Evolutionary conservation across 805 yeast species (phyloP).

Genomic region (Yamadazyma nakazawae): DNA sequence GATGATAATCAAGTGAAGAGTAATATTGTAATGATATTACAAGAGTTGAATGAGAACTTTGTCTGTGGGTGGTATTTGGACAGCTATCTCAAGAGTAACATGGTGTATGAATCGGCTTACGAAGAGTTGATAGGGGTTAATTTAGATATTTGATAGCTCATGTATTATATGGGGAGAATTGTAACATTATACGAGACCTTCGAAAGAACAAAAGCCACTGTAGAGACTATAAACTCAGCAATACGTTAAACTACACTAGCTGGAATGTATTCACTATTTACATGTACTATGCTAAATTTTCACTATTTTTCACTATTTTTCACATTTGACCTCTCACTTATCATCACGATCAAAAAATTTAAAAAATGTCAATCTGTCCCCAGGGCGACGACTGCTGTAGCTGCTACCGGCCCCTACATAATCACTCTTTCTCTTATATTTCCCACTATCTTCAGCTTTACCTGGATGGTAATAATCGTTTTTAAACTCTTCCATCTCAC

Average conservation of each 20-base stretch:
- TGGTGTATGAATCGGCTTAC: constrained; percentile 40
- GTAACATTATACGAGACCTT: too few relatives aligned
- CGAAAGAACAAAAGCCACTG: too few relatives aligned
- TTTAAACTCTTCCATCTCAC: constrained; percentile 29
- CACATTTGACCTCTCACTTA: background rate
- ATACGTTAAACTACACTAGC: background rate
- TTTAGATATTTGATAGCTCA: background rate
- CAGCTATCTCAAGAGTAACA: constrained; percentile 33
- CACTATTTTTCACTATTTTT: background rate
- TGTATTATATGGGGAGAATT: background rate
- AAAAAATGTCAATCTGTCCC: constrained; percentile 46
- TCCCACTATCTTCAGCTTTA: constrained; percentile 25
- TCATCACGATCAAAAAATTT: constrained; percentile 20
- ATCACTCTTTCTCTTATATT: constrained; percentile 49
- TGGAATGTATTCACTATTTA: background rate
- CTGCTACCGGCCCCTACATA: constrained; percentile 69
- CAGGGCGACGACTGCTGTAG: constrained; percentile 53
- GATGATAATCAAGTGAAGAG: constrained; percentile 38
- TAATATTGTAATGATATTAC: constrained; percentile 39
- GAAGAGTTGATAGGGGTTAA: constrained; percentile 24
- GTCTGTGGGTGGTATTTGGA: constrained; percentile 45
- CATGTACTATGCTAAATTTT: background rate
- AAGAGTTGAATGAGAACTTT: constrained; percentile 41
- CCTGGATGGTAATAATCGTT: constrained; percentile 48
- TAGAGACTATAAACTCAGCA: too few relatives aligned